Base-by-base conservation (phyloP, 805 yeast species). In the Starmerella etchellsii region DNA sequence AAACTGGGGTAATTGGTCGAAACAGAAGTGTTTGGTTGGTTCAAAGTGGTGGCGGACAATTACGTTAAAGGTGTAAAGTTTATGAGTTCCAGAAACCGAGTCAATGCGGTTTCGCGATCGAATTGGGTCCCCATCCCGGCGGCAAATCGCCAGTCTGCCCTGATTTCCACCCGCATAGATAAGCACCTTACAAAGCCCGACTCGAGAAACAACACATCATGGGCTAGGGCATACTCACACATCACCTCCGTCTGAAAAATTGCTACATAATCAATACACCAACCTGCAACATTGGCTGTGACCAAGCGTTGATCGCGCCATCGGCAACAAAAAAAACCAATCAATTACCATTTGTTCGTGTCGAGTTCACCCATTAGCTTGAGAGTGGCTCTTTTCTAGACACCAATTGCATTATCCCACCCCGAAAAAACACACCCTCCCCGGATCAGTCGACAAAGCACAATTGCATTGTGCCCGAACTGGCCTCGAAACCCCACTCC, bases 361-460 rank as follows among this genome's bases (percentile, higher is more conserved):
- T 30, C 21, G 5, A 22, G 39, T 18, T 46, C 46, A 46, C 49
- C 49, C 49, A 46, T 46, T 46, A 25, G 39, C 13, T 46, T 46
- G 49, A 11, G 46, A 27, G 49, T 46, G 47, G 40, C 40, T 43
- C 20, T 14, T 14, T 26, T 22, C 11, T 30, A 7, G 37, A 34
- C 31, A 7, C 32, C 38, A 36, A 36, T 37, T 30, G 37, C 36
- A n/a, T 22, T 30, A 9, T 30, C 15, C 13, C 15, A 28, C 15
- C 14, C n/a, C n/a, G n/a, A n/a, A n/a, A n/a, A n/a, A n/a, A n/a
- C n/a, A n/a, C n/a, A n/a, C n/a, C n/a, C n/a, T n/a, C n/a, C n/a
- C n/a, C n/a, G n/a, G n/a, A n/a, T n/a, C n/a, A n/a, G n/a, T n/a
- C n/a, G n/a, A n/a, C n/a, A n/a, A n/a, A n/a, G n/a, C n/a, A n/a